Evolutionary conservation across 2,329 filamentous ascomycete species (phyloP).

Genomic region (Polytolypa hystricis): DNA sequence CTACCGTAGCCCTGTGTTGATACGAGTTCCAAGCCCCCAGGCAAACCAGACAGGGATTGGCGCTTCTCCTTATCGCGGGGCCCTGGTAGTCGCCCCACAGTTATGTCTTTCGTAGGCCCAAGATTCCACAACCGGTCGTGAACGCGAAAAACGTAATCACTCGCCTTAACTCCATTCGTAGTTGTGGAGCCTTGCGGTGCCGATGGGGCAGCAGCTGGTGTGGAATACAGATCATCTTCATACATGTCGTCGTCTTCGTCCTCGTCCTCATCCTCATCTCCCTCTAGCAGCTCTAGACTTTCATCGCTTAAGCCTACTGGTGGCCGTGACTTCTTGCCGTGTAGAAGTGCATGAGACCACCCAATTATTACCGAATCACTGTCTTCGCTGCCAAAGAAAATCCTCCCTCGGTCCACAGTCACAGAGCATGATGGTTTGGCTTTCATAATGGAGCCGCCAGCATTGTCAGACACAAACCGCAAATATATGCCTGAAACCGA

Average conservation of each 20-base stretch:
- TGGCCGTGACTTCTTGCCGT: slow-evolving; percentile 48
- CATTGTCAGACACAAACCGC: slow-evolving; percentile 50
- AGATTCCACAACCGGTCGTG: slow-evolving; percentile 69
- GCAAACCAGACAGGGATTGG: slow-evolving; percentile 35
- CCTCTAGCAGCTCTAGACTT: slow-evolving; percentile 48
- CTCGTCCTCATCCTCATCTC: slow-evolving; percentile 40
- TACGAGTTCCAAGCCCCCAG: slow-evolving; percentile 40
- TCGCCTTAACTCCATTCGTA: slow-evolving; percentile 16
- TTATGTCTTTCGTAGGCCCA: slow-evolving; percentile 66
- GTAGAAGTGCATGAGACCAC: slow-evolving; percentile 58
- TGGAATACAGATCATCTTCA: slow-evolving; percentile 41
- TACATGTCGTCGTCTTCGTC: slow-evolving; percentile 50
- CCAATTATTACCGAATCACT: slow-evolving; percentile 71
- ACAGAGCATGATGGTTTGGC: slow-evolving; percentile 58
- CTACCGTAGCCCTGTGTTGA: slow-evolving; percentile 43
- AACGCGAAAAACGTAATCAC: slow-evolving; percentile 61
- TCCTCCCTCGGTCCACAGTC: slow-evolving; percentile 52
- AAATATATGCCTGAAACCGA: slow-evolving; percentile 82
- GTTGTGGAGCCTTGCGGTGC: slow-evolving; percentile 12
- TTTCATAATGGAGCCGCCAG: slow-evolving; percentile 52
- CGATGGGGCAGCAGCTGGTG: slow-evolving; percentile 16
- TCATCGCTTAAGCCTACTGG: slow-evolving; percentile 41
- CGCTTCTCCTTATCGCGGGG: slow-evolving; percentile 21
- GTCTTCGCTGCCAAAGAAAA: slow-evolving; percentile 81
- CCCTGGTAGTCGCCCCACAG: slow-evolving; percentile 50